Conservation (phyloP, 352 stramenopile species). For the Lagenidium sp. region DNA sequence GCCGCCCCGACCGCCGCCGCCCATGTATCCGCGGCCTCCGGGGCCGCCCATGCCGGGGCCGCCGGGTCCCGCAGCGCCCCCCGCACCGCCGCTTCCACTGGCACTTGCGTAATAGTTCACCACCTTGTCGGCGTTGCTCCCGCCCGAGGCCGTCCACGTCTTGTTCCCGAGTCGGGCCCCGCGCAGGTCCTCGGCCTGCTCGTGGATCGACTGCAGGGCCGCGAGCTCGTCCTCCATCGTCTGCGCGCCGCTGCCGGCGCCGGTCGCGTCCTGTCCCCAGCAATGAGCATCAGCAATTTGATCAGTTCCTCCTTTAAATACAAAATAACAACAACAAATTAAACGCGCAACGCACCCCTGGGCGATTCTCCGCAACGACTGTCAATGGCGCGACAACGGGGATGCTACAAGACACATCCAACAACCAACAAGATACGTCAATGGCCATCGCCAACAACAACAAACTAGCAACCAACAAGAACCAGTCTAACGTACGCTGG, state of each 20-base stretch:
- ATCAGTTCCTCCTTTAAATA: too few relatives aligned
- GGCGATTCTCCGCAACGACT: neutral
- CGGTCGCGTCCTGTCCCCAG: slow-evolving; percentile 6
- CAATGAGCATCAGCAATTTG: neutral
- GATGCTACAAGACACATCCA: slow-evolving; percentile 2
- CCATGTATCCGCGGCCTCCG: slow-evolving; percentile 23
- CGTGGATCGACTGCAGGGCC: slow-evolving; percentile 74
- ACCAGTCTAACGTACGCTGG: slow-evolving; percentile 53
- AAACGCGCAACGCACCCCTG: neutral
- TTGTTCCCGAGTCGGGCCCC: slow-evolving; percentile 75
- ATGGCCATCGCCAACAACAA: neutral
- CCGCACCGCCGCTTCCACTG: slow-evolving; percentile 22
- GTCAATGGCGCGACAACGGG: neutral
- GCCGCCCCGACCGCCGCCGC: slow-evolving; percentile 14
- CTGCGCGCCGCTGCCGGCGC: slow-evolving; percentile 35
- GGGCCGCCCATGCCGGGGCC: too few relatives aligned
- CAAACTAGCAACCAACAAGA: slow-evolving; percentile 8
- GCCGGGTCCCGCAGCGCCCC: slow-evolving; percentile 26
- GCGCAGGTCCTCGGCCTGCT: slow-evolving; percentile 77
- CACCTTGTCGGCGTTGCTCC: slow-evolving; percentile 73
- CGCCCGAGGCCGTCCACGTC: slow-evolving; percentile 65
- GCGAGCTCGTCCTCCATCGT: slow-evolving; percentile 82
- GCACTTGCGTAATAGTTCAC: slow-evolving; percentile 64
- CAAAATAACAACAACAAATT: neutral
- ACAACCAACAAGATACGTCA: neutral